Evolutionary conservation across 805 yeast genomes (phyloP).

Genomic region (Ogataea trehalophila): DNA sequence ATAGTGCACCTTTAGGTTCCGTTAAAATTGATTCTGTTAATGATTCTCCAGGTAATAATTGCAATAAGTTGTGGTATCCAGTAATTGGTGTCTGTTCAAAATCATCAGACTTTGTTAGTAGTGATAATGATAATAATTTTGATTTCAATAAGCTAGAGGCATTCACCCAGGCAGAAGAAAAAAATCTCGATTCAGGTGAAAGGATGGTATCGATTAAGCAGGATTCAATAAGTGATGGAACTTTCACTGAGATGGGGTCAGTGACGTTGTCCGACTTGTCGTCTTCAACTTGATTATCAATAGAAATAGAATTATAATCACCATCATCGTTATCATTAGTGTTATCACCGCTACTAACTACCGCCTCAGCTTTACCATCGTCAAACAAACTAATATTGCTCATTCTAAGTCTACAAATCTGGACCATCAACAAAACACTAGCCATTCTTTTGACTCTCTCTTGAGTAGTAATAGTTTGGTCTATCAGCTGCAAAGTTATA

Average conservation of each 20-base stretch:
- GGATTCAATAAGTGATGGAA: conserved; percentile 84
- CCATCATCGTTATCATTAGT: neutral
- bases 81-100: neutral
- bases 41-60: conserved; percentile 28
- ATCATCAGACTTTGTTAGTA: neutral
- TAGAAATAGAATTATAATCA: neutral
- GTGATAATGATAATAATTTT: neutral
- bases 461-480: conserved; percentile 49
- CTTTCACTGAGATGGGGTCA: conserved; percentile 36
- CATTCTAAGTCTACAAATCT: conserved; percentile 68
- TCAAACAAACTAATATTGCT: conserved; percentile 42
- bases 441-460: conserved; percentile 67
- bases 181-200: conserved; percentile 75
- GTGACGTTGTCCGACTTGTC: neutral
- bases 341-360: neutral
- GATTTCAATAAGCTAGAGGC: conserved; percentile 36
- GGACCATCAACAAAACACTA: conserved; percentile 58
- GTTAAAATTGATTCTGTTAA: conserved; percentile 5
- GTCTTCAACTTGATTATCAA: conserved; percentile 24
- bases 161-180: conserved; percentile 62
- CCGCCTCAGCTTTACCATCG: conserved; percentile 3
- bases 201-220: conserved; percentile 69
- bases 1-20: conserved; percentile 31
- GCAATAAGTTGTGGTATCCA: conserved; percentile 16
- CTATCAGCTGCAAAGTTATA: conserved; percentile 60